Evolutionary conservation across 2,329 filamentous ascomycete genomes (phyloP).

Genomic region (Zymoseptoria pseudotritici): DNA sequence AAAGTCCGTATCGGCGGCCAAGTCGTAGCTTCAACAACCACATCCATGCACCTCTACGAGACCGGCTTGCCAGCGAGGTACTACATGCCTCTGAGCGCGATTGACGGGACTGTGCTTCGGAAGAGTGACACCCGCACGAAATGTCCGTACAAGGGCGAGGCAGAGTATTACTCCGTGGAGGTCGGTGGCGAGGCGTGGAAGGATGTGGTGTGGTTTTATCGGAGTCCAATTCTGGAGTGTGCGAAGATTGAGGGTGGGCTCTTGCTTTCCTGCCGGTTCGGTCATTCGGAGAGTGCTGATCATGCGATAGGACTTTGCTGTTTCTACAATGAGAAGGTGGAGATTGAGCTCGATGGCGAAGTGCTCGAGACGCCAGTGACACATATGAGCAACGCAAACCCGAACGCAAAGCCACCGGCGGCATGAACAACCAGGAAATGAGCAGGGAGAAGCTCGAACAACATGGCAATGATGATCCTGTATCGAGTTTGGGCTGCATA

Average conservation of each 20-base stretch:
- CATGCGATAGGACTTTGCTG: constrained; percentile 33
- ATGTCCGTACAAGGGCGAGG: constrained; percentile 63
- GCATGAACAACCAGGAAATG: neutral
- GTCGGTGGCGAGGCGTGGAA: constrained; percentile 34
- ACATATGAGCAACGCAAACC: constrained; percentile 20
- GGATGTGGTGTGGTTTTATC: constrained; percentile 58
- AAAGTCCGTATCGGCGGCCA: constrained; percentile 44
- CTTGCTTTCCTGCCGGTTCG: neutral
- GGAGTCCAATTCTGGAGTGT: constrained; percentile 50
- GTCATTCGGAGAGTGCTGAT: neutral
- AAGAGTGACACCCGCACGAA: constrained; percentile 47
- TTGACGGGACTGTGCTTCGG: constrained; percentile 41
- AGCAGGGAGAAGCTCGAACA: too few species aligned
- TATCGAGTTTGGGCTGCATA: too few species aligned
- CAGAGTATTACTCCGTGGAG: constrained; percentile 53
- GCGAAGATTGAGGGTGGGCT: constrained; percentile 44
- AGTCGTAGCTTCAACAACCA: constrained; percentile 41
- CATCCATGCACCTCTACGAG: constrained; percentile 50
- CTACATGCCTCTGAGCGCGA: constrained; percentile 49
- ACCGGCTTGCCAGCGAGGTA: constrained; percentile 53
- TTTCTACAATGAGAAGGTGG: constrained; percentile 63
- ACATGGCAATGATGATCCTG: too few species aligned
- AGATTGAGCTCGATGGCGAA: constrained; percentile 47
- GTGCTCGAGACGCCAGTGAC: constrained; percentile 26
- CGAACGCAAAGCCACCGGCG: constrained; percentile 7